phyloP scores from a whole-genome alignment of 257 asterid species.

The Cruciata laevipes region DNA sequence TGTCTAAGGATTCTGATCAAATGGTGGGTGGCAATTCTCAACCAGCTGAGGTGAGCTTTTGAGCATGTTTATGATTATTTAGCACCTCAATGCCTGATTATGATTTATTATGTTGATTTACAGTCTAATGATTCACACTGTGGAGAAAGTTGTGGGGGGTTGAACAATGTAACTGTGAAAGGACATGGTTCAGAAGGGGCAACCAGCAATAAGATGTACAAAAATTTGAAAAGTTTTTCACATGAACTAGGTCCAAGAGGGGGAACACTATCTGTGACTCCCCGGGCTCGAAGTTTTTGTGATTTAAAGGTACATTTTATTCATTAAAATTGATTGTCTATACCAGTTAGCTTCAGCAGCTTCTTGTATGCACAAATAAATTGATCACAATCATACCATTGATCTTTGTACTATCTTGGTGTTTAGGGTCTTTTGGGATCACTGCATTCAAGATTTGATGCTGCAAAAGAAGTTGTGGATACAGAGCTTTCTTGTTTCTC shows the following conservation, averaged over 20 bases:
- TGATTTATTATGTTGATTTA: slow-evolving; percentile 27
- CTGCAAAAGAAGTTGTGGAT: slow-evolving; percentile 79
- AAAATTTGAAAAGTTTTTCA: slow-evolving; percentile 76
- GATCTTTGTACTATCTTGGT: slow-evolving; percentile 13
- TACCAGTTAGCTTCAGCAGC: background rate
- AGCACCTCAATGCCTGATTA: slow-evolving; percentile 1
- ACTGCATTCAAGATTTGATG: slow-evolving; percentile 75
- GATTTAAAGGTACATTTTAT: slow-evolving; percentile 63
- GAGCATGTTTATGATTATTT: slow-evolving; percentile 15
- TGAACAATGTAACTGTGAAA: slow-evolving; percentile 32
- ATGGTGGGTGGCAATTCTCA: slow-evolving; percentile 30
- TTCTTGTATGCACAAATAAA: background rate
- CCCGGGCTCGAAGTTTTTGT: slow-evolving; percentile 74
- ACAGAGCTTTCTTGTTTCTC: slow-evolving; percentile 68
- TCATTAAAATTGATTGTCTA: background rate
- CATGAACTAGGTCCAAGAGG: slow-evolving; percentile 88
- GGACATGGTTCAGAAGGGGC: slow-evolving; percentile 33
- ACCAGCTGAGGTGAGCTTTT: slow-evolving; percentile 35
- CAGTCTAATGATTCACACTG: slow-evolving; percentile 40
- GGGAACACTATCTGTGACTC: slow-evolving; percentile 54
- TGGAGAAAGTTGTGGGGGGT: slow-evolving; percentile 43
- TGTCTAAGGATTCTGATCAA: slow-evolving; percentile 56
- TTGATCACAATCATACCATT: slow-evolving; percentile 6
- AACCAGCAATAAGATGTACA: slow-evolving; percentile 37
- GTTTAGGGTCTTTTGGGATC: slow-evolving; percentile 72